These are phyloP conservation scores for Tympanopsis confertula DNA, from an alignment of 2,329 filamentous ascomycete species.

Conservation along the genomic window DNA sequence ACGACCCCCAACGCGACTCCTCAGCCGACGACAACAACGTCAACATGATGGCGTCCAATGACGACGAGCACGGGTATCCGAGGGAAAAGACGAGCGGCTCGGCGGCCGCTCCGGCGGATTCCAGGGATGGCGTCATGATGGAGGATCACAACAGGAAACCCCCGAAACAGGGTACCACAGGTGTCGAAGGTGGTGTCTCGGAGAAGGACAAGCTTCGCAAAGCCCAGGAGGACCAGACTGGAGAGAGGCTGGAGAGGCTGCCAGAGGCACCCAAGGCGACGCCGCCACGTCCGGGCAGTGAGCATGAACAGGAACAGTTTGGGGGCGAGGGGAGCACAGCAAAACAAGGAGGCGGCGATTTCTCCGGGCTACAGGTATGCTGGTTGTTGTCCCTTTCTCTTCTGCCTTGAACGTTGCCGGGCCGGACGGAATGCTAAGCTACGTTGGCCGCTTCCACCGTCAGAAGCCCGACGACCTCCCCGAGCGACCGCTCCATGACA, in stretches of 20 bases:
- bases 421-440: slow-evolving; percentile 8
- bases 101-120: neutral
- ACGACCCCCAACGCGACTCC: slow-evolving; percentile 17
- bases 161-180: slow-evolving; percentile 76
- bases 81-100: slow-evolving; percentile 8
- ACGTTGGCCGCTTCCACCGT: slow-evolving; percentile 2
- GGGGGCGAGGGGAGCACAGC: slow-evolving; percentile 19
- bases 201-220: slow-evolving; percentile 73
- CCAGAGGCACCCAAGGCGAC: slow-evolving; percentile 78
- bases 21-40: slow-evolving; percentile 16
- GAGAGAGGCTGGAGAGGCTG: slow-evolving; percentile 57
- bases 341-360: slow-evolving; percentile 20
- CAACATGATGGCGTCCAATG: slow-evolving; percentile 18
- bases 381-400: neutral
- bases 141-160: slow-evolving; percentile 67
- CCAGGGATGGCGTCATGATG: slow-evolving; percentile 70
- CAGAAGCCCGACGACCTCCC: slow-evolving; percentile 77
- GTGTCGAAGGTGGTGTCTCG: slow-evolving; percentile 79
- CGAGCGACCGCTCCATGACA: slow-evolving; percentile 58
- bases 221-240: slow-evolving; percentile 52
- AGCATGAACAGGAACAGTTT: slow-evolving; percentile 52
- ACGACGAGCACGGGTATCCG: slow-evolving; percentile 20
- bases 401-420: neutral
- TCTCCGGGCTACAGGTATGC: slow-evolving; percentile 44
- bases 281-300: slow-evolving; percentile 69